Evolutionary conservation across 2,329 filamentous ascomycete genomes (phyloP), one percentile per base, ranked within the genome.

Genomic region (Aaosphaeria arxii): DNA sequence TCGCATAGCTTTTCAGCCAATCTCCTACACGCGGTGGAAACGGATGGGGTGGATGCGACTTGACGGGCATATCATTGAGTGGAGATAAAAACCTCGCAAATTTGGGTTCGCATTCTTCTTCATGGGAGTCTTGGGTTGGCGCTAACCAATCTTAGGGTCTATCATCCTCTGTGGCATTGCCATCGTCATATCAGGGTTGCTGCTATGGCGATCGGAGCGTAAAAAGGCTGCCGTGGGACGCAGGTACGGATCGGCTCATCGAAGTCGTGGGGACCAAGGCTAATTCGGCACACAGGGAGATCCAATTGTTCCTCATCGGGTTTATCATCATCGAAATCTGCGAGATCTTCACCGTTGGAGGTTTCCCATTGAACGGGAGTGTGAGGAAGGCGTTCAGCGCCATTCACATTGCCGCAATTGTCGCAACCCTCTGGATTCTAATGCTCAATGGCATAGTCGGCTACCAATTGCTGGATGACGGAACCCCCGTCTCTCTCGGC

Each of bases 331-430:
- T 97, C 52, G 85, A 88, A 61, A 88, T 99, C 62, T 96, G 91
- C 73, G 94, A 97, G 71, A 96, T 99, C 63, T 96, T 99, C 74
- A 91, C 91, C 0, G 85, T 97, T 33, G 94, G 94, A 58, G 88
- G 86, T 30, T 92, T 99, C 62, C 91, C 92, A 3, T 74, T 96
- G 17, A 76, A 82, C 57, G 74, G 78, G 45, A 82, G 74, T 43
- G 87, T 89, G 49, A 84, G 91, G 67, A 80, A 88, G 88, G 89
- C 82, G 6, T 99, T 99, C 67, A 89, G 88, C 11, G 91, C 88
- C 32, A 86, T 94, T 36, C 94, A 99, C 69, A 83, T 99, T 49
- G 94, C 89, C 51, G 83, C 91, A 55, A 95, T 99, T 49, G 82
- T 88, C 47, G 89, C 92, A 11, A 91, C 91, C 1, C 82, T 85